Conservation (phyloP, 2,329 filamentous ascomycete species). For the Blumeria hordei region DNA sequence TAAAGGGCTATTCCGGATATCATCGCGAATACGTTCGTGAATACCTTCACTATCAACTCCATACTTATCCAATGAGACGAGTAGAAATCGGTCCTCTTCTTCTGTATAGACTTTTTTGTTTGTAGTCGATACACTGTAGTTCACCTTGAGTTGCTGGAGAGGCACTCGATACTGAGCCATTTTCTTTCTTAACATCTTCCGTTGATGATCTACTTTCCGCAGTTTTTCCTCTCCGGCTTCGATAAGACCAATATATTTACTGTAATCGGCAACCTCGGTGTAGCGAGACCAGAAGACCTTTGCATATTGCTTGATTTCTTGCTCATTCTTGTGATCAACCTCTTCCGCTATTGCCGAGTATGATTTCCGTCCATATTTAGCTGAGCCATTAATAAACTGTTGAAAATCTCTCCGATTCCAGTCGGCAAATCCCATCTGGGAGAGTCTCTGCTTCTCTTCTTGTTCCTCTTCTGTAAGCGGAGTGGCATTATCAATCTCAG, state of each 20-base stretch:
- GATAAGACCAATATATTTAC: constrained; percentile 71
- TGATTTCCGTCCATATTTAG: constrained; percentile 70
- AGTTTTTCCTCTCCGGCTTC: constrained; percentile 82
- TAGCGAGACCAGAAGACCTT: constrained; percentile 95
- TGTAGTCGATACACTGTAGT: constrained; percentile 94
- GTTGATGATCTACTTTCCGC: constrained; percentile 72
- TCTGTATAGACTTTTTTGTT: constrained; percentile 99
- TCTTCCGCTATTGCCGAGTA: constrained; percentile 71
- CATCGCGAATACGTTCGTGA: constrained; percentile 88
- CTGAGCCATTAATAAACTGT: constrained; percentile 88
- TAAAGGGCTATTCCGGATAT: constrained; percentile 78
- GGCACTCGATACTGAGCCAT: constrained; percentile 93
- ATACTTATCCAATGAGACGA: constrained; percentile 79
- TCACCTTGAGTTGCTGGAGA: constrained; percentile 92
- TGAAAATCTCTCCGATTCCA: constrained; percentile 98
- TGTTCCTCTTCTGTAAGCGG: constrained; percentile 75
- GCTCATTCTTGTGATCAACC: constrained; percentile 67
- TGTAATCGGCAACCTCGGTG: constrained; percentile 69
- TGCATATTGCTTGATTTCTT: constrained; percentile 75
- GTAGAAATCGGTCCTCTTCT: constrained; percentile 84
- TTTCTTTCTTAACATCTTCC: constrained; percentile 84
- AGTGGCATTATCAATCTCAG: constrained; percentile 78
- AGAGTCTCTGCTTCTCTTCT: constrained; percentile 61
- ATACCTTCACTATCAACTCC: constrained; percentile 78
- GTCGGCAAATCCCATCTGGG: constrained; percentile 64